Base-by-base conservation (phyloP, 1,139 yeast genomes). In the Blastobotrys raffinosifermentans region DNA sequence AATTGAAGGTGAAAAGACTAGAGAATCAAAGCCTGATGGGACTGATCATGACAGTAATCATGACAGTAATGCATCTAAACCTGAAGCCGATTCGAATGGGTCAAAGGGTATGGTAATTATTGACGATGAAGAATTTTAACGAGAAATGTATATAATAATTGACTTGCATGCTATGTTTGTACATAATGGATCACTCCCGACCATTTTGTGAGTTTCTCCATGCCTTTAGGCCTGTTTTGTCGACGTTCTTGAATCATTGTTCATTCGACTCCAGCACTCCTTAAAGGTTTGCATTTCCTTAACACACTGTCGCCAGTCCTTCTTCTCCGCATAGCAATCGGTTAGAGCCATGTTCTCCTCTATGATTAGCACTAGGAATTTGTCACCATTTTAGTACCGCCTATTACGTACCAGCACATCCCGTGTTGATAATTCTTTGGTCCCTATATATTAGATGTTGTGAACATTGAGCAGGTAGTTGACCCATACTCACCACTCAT, bases 261-360 rank as follows among this genome's bases (percentile, higher is more conserved):
- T 67, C 55, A 77, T 69, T 13, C 45, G 58, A 6, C 61, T 73
- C 93, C 93, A 81, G 60, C 93, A 81, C 49, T 72, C 67, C 36
- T 73, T 68, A 54, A 81, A 80, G 1, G 74, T 82, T 31, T 68
- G 67, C 83, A 81, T 76, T 66, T 80, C 86, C 25, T 63, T 59
- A 1, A 71, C 49, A 51, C 91, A 81, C 54, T 73, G 58, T 36
- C 89, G 61, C 91, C 91, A 81, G 53, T 81, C 89, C 19, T 77
- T 78, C 3, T 72, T 77, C 46, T 80, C 89, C 13, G 82, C 84
- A 55, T 80, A 84, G 51, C 91, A 81, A 21, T 79, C 60, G 43
- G 77, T 82, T 25, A 81, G 60, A 17, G 66, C 68, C 51, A 77
- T 61, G 51, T 81, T 81, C 51, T 80, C 86, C 32, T 69, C 73